Base-by-base conservation (phyloP, 257 asterid species). In the Paraleonurus japonicus region DNA sequence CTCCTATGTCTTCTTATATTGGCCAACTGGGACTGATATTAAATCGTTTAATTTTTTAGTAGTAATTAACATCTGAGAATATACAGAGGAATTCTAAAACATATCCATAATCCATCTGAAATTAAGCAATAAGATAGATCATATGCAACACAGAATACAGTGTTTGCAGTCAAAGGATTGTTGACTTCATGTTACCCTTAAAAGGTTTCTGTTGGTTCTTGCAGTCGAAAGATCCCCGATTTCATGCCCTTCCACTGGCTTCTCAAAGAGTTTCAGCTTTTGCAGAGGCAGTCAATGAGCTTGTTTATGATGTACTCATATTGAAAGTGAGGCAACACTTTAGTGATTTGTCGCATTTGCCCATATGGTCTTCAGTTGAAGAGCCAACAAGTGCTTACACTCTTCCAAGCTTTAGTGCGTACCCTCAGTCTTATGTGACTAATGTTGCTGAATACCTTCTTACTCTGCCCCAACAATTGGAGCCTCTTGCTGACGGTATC, bases 141-240 rank as follows among this genome's bases (percentile, higher is more conserved):
- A 4, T 61, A 60, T 24, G 72, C 64, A 69, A 61, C 28, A 24
- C 27, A 30, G 39, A 47, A 26, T 22, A 13, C 22, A 33, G 33
- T 9, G 50, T 47, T 19, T 48, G 87, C 95, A 85, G 92, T 88
- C 91, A 19, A 89, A 90, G 75, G 98, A 89, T 86, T 90, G 89
- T 39, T 77, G 90, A 69, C 82, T 89, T 80, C 92, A 85, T 47
- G 65, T 59, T 30, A 53, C 65, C 58, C 71, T 54, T 41, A 28
- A 67, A 43, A 39, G 65, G 55, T 70, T 71, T 75, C 73, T 62
- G 66, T 66, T 67, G 71, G 51, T 73, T 75, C 53, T 62, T 85
- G 88, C 96, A 92, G 98, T 87, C 98, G 19, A 95, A 95, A 82
- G 99, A 95, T 86, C 97, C 97, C 65, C 81, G 98, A 75, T 95